Conservation (phyloP, 331 rosid species). For the Quercus tomentella region DNA sequence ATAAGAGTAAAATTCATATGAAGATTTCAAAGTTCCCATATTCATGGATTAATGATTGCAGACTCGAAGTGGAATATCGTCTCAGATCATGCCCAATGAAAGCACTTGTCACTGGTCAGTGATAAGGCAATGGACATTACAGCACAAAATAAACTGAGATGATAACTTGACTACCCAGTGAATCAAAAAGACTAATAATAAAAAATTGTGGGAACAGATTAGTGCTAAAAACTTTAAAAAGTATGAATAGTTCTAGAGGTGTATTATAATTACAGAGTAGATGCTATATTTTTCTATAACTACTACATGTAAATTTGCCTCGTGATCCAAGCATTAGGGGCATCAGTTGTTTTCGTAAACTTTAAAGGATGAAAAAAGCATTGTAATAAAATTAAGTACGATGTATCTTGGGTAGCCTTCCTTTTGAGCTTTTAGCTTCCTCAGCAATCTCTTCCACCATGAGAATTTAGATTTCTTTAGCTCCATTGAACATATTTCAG, state of each 20-base stretch:
- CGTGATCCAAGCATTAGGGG: neutral
- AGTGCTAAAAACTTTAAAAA: neutral
- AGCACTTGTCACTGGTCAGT: neutral
- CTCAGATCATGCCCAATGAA: neutral
- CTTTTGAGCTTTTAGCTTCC: neutral
- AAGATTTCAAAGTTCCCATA: neutral
- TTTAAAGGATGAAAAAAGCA: neutral
- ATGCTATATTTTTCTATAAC: neutral
- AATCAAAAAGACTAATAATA: neutral
- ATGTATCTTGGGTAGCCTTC: neutral
- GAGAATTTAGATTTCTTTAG: neutral
- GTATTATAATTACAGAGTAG: neutral
- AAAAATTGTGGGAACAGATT: neutral
- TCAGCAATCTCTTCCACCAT: neutral
- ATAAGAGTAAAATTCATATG: neutral
- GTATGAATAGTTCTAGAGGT: neutral
- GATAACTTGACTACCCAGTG: neutral
- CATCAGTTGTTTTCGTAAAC: neutral
- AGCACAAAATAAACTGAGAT: neutral
- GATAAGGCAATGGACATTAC: neutral
- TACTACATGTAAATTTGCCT: neutral
- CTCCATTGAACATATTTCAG: neutral
- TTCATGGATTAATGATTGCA: neutral
- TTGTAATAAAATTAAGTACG: neutral
- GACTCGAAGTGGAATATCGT: neutral